Evolutionary conservation across 257 asterid genomes (phyloP).

Genomic region (Solanum pinnatisectum): DNA sequence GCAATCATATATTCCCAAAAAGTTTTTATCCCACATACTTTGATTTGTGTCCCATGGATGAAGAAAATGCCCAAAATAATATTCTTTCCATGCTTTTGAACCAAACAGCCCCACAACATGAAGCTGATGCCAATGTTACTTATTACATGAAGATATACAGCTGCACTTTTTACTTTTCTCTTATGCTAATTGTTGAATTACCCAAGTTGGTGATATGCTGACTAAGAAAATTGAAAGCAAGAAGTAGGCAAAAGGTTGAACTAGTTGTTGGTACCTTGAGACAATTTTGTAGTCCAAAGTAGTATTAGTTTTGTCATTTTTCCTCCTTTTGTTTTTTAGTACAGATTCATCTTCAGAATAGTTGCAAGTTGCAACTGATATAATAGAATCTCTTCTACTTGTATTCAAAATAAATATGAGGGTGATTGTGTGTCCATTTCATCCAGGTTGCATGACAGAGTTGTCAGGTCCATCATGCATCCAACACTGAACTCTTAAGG

Average conservation of each 20-base stretch:
- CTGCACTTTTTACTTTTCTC: neutral
- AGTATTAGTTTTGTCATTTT: neutral
- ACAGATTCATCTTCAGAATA: neutral
- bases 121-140: neutral
- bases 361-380: too few species aligned
- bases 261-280: neutral
- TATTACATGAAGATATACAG: neutral
- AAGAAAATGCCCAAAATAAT: neutral
- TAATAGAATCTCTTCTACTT: neutral
- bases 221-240: neutral
- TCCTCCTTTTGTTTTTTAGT: neutral
- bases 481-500: neutral
- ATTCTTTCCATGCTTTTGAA: neutral
- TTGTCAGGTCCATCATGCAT: neutral
- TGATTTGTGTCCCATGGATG: neutral
- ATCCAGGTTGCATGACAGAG: constrained; percentile 14
- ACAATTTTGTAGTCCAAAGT: neutral
- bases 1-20: neutral
- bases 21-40: neutral
- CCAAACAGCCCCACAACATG: neutral
- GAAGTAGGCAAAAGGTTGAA: neutral
- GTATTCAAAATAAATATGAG: neutral
- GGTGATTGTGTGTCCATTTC: constrained; percentile 22
- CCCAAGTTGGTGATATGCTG: neutral
- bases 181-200: neutral